Conservation (phyloP, 2,329 filamentous ascomycete genomes). For the Aspergillus brunneoviolaceus region DNA sequence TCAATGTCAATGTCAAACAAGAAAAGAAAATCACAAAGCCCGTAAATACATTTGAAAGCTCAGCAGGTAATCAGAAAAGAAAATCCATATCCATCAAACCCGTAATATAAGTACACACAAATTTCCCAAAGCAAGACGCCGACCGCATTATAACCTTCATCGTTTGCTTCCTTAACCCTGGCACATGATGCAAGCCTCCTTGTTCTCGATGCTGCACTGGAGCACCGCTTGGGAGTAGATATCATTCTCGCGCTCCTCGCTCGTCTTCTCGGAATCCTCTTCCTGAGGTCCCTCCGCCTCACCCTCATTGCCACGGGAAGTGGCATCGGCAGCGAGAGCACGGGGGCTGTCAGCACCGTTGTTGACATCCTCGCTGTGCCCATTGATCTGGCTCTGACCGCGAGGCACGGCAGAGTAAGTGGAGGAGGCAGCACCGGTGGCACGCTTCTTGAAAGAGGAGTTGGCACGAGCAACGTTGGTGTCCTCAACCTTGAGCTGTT, state of each 20-base stretch:
- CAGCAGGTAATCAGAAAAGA: slow-evolving; percentile 13
- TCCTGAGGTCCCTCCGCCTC: slow-evolving; percentile 26
- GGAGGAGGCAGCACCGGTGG: slow-evolving; percentile 58
- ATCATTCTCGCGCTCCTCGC: slow-evolving; percentile 75
- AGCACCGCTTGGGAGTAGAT: slow-evolving; percentile 94
- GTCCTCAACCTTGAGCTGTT: slow-evolving; percentile 84
- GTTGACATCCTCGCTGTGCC: slow-evolving; percentile 45
- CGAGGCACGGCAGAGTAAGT: slow-evolving; percentile 63
- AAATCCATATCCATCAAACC: slow-evolving; percentile 31
- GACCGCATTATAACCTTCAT: not conserved
- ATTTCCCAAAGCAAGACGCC: slow-evolving; percentile 1
- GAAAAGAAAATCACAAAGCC: slow-evolving; percentile 11
- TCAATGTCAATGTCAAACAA: not conserved
- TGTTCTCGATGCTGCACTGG: slow-evolving; percentile 96
- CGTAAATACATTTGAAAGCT: slow-evolving; percentile 4
- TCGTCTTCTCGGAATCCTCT: slow-evolving; percentile 72
- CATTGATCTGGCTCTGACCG: slow-evolving; percentile 63
- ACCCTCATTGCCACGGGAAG: slow-evolving; percentile 45
- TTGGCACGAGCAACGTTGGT: slow-evolving; percentile 67
- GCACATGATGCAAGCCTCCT: slow-evolving; percentile 94
- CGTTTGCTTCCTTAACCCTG: slow-evolving; percentile 63
- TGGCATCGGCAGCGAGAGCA: slow-evolving; percentile 66
- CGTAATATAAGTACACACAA: slow-evolving; percentile 33
- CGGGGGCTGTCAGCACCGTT: slow-evolving; percentile 21
- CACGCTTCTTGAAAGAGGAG: slow-evolving; percentile 67